phyloP scores from a whole-genome alignment of 192 early-diverging fungal genomes.

The Spizellomyces sp. region DNA sequence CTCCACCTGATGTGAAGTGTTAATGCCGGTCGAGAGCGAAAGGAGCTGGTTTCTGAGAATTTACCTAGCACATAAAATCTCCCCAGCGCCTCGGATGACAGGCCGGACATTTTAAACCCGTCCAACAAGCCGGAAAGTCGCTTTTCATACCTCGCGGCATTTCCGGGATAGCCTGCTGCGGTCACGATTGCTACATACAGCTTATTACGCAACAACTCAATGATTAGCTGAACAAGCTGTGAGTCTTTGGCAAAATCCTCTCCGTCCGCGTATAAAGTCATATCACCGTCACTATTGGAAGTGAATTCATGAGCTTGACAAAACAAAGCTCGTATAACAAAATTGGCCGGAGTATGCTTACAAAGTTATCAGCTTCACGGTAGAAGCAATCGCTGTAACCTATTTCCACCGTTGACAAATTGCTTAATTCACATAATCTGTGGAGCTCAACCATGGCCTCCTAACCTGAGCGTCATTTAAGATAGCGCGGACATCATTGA shows the following conservation, averaged over 20 bases:
- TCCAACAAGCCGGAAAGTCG: slow-evolving; percentile 75
- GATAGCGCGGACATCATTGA: slow-evolving; percentile 89
- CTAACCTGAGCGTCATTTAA: slow-evolving; percentile 87
- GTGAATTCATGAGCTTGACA: not conserved
- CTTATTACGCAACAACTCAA: slow-evolving; percentile 64
- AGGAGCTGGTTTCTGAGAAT: not conserved
- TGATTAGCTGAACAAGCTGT: slow-evolving; percentile 64
- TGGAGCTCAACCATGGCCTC: not conserved
- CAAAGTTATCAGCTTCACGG: slow-evolving; percentile 81
- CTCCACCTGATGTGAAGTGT: slow-evolving; percentile 56
- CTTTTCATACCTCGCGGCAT: slow-evolving; percentile 73
- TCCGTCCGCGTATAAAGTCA: slow-evolving; percentile 92
- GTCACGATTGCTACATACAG: slow-evolving; percentile 86
- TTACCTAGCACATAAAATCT: slow-evolving; percentile 79
- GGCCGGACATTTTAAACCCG: slow-evolving; percentile 53
- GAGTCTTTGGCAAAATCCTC: slow-evolving; percentile 76
- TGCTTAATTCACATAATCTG: not conserved
- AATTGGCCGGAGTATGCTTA: slow-evolving; percentile 38
- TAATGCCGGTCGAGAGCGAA: not conserved
- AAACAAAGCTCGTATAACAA: not conserved
- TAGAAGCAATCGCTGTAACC: slow-evolving; percentile 65
- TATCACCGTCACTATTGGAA: slow-evolving; percentile 76
- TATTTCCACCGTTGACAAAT: not conserved
- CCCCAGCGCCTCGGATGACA: slow-evolving; percentile 50
- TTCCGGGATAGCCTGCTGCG: slow-evolving; percentile 82